Percentiles rank a stretch among this genome's conserved stretches.
phyloP scores from a whole-genome alignment of 371 early-diverging fungal genomes.

The Mortierella sp. region DNA sequence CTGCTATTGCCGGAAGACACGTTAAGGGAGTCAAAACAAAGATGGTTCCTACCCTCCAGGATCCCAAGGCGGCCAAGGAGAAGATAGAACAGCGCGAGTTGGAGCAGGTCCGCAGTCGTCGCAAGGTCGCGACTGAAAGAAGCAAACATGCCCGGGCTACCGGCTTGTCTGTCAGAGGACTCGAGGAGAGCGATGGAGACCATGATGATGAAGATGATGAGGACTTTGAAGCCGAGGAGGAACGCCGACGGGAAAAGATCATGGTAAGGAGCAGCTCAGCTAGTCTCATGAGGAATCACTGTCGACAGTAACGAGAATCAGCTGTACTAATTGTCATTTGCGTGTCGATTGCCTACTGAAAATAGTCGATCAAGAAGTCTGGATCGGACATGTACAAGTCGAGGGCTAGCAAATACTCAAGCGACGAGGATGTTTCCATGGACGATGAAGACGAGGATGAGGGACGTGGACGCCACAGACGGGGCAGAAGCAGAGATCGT shows the following conservation, averaged over 20 bases:
- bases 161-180: conserved; percentile 35
- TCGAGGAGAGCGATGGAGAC: conserved; percentile 59
- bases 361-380: conserved; percentile 55
- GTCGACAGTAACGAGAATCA: background rate
- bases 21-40: conserved; percentile 76
- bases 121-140: conserved; percentile 48
- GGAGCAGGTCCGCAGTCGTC: conserved; percentile 53
- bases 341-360: background rate
- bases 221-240: conserved; percentile 58
- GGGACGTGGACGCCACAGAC: conserved; percentile 28
- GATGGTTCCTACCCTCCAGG: conserved; percentile 72
- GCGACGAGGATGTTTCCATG: conserved; percentile 45
- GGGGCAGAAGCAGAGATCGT: conserved; percentile 41
- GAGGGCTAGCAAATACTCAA: conserved; percentile 45
- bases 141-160: conserved; percentile 42
- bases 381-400: conserved; percentile 56
- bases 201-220: conserved; percentile 57
- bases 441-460: conserved; percentile 53
- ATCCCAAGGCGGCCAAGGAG: conserved; percentile 67
- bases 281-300: background rate
- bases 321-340: background rate
- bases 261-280: conserved; percentile 25
- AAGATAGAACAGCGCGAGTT: conserved; percentile 51
- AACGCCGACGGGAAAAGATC: conserved; percentile 50
- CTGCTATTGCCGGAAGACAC: conserved; percentile 75